Conservation (phyloP, 345 rosid species). For the Pelargonium nanum region DNA sequence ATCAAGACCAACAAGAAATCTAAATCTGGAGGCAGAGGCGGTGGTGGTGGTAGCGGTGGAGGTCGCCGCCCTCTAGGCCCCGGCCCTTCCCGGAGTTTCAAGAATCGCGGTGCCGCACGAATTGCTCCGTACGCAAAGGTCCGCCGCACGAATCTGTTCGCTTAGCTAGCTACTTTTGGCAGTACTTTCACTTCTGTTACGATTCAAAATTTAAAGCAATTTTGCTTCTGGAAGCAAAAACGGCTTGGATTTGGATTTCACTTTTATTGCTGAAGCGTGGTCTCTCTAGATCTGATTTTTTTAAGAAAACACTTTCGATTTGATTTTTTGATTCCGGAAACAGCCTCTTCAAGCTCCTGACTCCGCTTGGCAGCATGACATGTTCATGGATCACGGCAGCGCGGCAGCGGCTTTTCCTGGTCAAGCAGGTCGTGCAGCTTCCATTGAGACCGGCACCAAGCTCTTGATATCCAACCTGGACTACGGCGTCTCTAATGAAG, state of each 20-base stretch:
- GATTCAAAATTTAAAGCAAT: not conserved
- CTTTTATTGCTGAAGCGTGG: not conserved
- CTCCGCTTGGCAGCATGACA: conserved; percentile 42
- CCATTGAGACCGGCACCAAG: conserved; percentile 56
- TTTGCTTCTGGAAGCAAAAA: not conserved
- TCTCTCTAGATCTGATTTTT: not conserved
- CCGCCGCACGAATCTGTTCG: conserved; percentile 11
- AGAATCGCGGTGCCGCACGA: conserved; percentile 35
- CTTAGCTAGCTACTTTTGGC: not conserved
- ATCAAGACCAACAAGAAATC: conserved; percentile 47
- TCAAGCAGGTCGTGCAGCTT: conserved; percentile 23
- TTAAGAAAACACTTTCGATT: not conserved
- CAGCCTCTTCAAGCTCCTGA: conserved; percentile 42
- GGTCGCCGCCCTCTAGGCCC: conserved; percentile 22
- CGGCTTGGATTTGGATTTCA: conserved; percentile 4
- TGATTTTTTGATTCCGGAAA: not conserved
- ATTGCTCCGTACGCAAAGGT: conserved; percentile 44
- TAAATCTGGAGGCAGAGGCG: conserved; percentile 27
- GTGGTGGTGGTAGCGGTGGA: too few relatives aligned
- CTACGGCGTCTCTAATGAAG: conserved; percentile 60
- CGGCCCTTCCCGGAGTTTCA: conserved; percentile 39
- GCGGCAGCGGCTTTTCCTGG: conserved; percentile 20
- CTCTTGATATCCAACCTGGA: conserved; percentile 57
- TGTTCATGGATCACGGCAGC: conserved; percentile 35
- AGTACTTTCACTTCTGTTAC: not conserved